A percentile compares a stretch with the other conserved stretches of the same genome.
Conservation (phyloP, 225 moss, liverwort and hornwort genomes). For the Neckera pumila region DNA sequence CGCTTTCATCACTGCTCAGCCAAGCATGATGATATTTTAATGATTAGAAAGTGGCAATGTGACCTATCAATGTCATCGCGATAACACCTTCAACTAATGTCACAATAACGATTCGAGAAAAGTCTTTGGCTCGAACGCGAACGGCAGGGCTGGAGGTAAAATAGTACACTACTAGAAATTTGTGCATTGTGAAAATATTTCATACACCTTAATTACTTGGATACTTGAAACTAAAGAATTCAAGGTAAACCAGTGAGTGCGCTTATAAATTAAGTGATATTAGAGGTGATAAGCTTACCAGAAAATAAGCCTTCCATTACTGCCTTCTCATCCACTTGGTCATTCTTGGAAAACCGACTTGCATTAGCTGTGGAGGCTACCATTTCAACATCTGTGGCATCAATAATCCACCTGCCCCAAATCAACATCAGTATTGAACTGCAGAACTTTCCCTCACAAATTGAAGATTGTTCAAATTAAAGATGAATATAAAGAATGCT, state of each 20-base stretch:
- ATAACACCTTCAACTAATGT: background rate
- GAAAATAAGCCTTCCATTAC: conserved; percentile 40
- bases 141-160: background rate
- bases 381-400: conserved; percentile 36
- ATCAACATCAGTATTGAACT: background rate
- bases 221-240: background rate
- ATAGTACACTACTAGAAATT: background rate
- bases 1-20: conserved; percentile 51
- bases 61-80: background rate
- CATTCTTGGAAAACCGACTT: conserved; percentile 12
- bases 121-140: background rate
- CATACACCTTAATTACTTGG: background rate
- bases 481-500: background rate
- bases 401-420: conserved; percentile 57
- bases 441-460: background rate
- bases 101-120: background rate
- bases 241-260: background rate
- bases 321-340: conserved; percentile 29
- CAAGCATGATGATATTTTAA: background rate
- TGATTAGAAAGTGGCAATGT: background rate
- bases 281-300: conserved; percentile 14
- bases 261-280: background rate
- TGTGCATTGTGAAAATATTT: background rate
- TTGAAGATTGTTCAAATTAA: background rate
- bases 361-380: conserved; percentile 73